These are phyloP conservation scores for Papilionanthe hybrid DNA, from an alignment of 116 monocot species.

Conservation along the genomic window DNA sequence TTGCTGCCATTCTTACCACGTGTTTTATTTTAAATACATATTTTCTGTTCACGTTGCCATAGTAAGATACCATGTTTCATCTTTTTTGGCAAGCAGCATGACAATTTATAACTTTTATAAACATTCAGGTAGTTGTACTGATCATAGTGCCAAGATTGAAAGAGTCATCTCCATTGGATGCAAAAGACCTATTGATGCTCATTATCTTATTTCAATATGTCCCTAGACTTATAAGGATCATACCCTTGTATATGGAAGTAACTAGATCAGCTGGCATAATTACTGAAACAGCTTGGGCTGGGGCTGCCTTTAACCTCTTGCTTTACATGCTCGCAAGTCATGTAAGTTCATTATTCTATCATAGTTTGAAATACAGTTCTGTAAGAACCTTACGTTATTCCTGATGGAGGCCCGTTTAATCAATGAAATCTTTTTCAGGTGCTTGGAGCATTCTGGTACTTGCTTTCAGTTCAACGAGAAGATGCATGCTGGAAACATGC, in stretches of 20 bases:
- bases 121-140: constrained; percentile 59
- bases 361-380: neutral
- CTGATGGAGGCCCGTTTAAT: neutral
- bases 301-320: constrained; percentile 86
- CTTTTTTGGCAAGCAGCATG: neutral
- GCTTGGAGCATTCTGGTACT: constrained; percentile 81
- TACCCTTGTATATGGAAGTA: constrained; percentile 76
- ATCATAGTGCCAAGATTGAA: constrained; percentile 45
- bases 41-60: neutral
- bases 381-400: neutral
- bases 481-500: constrained; percentile 55
- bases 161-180: constrained; percentile 33
- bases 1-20: neutral
- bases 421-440: constrained; percentile 26
- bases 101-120: neutral
- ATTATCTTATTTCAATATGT: constrained; percentile 80
- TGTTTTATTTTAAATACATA: neutral
- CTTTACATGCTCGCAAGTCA: constrained; percentile 99
- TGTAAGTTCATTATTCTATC: constrained; percentile 45
- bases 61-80: neutral
- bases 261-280: constrained; percentile 91
- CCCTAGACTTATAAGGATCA: constrained; percentile 66
- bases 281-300: constrained; percentile 88
- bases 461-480: constrained; percentile 70
- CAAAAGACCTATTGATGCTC: constrained; percentile 65